These are phyloP conservation scores for Aegilops sharonensis DNA, from an alignment of 176 grass and related monocot genomes.

Conservation along the genomic window DNA sequence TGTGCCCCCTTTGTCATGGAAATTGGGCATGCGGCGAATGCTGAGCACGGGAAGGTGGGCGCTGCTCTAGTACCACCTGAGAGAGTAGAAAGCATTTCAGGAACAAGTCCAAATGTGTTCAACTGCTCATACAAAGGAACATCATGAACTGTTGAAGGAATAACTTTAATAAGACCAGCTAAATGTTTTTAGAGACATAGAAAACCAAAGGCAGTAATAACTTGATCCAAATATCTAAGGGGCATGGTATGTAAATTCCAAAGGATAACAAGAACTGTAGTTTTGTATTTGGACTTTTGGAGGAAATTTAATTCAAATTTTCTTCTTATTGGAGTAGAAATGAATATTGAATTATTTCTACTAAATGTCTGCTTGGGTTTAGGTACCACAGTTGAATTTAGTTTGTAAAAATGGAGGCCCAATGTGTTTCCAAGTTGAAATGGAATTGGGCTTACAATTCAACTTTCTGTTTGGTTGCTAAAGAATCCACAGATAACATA, in stretches of 20 bases:
- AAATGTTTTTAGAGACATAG: neutral
- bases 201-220: neutral
- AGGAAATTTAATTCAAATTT: neutral
- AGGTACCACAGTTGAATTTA: neutral
- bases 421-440: neutral
- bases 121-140: neutral
- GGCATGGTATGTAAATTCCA: neutral
- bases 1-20: neutral
- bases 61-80: neutral
- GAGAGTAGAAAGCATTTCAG: neutral
- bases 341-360: neutral
- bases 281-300: neutral
- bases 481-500: neutral
- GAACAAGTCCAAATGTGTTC: neutral
- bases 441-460: neutral
- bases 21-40: neutral
- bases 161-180: neutral
- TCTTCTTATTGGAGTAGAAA: neutral
- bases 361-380: neutral
- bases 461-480: neutral
- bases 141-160: neutral
- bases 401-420: neutral
- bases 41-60: too few species aligned
- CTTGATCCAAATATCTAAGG: neutral
- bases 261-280: neutral